A percentile compares a stretch with the other conserved stretches of the same genome.
These are phyloP conservation scores for Lyophyllum atratum DNA, from an alignment of 768 basidiomycete species.

Conservation along the genomic window DNA sequence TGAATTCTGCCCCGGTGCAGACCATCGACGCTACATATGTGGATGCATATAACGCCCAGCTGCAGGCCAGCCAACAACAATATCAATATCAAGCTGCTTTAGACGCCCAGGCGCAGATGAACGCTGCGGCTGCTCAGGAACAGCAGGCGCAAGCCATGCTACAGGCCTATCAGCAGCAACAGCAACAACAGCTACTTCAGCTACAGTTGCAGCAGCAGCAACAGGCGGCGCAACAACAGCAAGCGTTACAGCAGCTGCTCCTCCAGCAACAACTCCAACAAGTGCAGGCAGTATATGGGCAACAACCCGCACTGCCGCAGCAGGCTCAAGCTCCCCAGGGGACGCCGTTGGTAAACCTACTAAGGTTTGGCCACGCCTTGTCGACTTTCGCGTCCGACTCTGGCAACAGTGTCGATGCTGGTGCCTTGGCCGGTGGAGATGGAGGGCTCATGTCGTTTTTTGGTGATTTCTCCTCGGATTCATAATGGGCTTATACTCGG, in stretches of 20 bases:
- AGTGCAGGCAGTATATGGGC: background rate
- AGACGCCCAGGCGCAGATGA: background rate
- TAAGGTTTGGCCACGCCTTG: conserved; percentile 3
- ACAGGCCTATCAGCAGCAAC: conserved; percentile 4
- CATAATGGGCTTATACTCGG: background rate
- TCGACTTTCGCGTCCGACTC: background rate
- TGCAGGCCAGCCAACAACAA: conserved; percentile 1
- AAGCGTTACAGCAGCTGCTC: conserved; percentile 2
- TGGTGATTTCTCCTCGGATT: background rate
- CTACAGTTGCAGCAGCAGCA: background rate
- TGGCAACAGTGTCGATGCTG: background rate
- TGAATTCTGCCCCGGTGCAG: background rate
- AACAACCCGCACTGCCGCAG: background rate
- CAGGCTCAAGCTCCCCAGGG: background rate
- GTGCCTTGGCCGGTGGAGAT: background rate
- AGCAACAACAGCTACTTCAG: conserved; percentile 1
- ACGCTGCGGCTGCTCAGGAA: background rate
- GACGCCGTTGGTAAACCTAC: background rate
- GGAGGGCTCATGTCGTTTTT: background rate
- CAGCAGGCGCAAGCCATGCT: conserved; percentile 1
- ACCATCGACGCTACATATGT: background rate
- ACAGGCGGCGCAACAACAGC: background rate
- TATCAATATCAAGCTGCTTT: background rate
- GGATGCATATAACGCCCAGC: conserved; percentile 1
- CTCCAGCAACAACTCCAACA: conserved; percentile 5